phyloP scores from a whole-genome alignment of 2,329 filamentous ascomycete genomes.

The Fusarium nanum region DNA sequence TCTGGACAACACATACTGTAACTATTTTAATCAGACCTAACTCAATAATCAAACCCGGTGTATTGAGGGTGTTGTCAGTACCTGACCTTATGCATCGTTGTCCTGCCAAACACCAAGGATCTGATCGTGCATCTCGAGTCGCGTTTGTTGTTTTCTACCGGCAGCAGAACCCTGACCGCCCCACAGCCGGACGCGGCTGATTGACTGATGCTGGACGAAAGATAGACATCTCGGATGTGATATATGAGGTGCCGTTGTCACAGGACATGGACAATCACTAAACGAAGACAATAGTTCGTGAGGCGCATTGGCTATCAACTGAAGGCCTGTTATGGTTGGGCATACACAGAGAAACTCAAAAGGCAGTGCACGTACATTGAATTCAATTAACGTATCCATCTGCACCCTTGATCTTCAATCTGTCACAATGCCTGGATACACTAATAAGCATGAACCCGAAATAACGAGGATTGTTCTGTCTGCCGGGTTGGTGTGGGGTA shows the following conservation, averaged over 20 bases:
- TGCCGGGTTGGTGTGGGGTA: conserved; percentile 21
- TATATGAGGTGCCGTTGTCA: conserved; percentile 13
- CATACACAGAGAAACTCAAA: conserved; percentile 8
- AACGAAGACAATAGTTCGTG: neutral
- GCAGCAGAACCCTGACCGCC: conserved; percentile 2
- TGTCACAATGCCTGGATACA: conserved; percentile 4
- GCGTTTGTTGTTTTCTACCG: conserved; percentile 32
- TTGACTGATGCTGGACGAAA: conserved; percentile 32
- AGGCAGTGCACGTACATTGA: neutral
- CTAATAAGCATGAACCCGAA: conserved; percentile 18
- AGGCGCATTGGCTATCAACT: neutral
- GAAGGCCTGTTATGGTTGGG: neutral
- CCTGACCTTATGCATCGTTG: conserved; percentile 28
- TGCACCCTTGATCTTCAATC: conserved; percentile 13
- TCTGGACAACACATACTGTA: neutral
- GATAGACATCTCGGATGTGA: conserved; percentile 21
- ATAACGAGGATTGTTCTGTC: conserved; percentile 25
- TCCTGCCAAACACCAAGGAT: conserved; percentile 37
- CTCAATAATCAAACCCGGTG: conserved; percentile 3
- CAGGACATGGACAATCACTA: conserved; percentile 4
- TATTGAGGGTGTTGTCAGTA: conserved; percentile 13
- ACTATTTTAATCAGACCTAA: conserved; percentile 10
- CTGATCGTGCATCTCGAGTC: conserved; percentile 16
- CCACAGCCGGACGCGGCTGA: conserved; percentile 15
- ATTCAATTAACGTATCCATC: neutral